phyloP scores from a whole-genome alignment of 1,284 basidiomycete genomes.

The Megacollybia platyphylla region DNA sequence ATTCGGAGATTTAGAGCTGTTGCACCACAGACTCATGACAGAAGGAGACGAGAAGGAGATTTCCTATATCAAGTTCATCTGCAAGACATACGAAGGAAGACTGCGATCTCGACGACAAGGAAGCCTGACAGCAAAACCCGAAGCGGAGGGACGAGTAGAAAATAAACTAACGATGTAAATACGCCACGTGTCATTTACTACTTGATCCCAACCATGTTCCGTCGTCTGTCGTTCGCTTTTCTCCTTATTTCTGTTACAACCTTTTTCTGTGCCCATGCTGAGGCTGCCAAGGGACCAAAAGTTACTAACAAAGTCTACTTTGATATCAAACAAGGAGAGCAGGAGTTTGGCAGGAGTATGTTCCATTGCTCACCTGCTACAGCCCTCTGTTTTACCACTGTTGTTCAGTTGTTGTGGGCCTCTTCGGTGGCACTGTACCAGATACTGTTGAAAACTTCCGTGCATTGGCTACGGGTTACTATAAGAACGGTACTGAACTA shows the following conservation, averaged over 20 bases:
- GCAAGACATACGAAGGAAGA: slow-evolving; percentile 47
- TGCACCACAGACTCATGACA: slow-evolving; percentile 48
- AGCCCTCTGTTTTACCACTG: slow-evolving; percentile 18
- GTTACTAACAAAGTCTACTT: slow-evolving; percentile 92
- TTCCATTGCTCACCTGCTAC: not conserved
- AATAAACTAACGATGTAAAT: not conserved
- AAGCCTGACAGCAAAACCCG: no score
- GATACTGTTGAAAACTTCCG: slow-evolving; percentile 97
- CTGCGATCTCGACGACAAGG: no score
- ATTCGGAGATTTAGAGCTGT: slow-evolving; percentile 50
- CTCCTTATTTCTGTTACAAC: slow-evolving; percentile 53
- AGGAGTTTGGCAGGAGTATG: slow-evolving; percentile 67
- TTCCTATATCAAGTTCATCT: slow-evolving; percentile 51
- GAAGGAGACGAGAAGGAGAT: slow-evolving; percentile 32
- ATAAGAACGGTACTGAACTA: slow-evolving; percentile 66
- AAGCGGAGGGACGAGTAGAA: no score
- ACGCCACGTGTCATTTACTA: slow-evolving; percentile 1
- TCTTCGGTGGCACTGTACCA: slow-evolving; percentile 89
- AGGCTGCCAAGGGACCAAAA: slow-evolving; percentile 71
- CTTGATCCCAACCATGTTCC: slow-evolving; percentile 30
- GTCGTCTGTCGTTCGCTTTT: slow-evolving; percentile 47
- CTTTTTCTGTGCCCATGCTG: slow-evolving; percentile 56
- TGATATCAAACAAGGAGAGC: slow-evolving; percentile 83
- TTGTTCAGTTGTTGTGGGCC: slow-evolving; percentile 64
- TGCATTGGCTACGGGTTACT: slow-evolving; percentile 69